Base-by-base conservation (phyloP, 192 early-diverging fungal genomes). In the Coemansia sp. region DNA sequence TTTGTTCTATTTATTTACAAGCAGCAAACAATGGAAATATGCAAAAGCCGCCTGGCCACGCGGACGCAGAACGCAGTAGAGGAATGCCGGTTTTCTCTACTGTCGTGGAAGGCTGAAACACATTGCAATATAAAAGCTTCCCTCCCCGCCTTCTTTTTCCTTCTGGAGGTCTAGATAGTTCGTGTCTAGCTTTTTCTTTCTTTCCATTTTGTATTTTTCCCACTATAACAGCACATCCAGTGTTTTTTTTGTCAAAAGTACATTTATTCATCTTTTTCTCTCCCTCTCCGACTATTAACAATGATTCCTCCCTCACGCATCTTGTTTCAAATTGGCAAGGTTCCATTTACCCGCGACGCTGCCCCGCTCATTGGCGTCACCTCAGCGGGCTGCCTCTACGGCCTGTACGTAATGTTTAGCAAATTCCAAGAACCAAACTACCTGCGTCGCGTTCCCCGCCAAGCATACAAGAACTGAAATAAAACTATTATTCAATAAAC, bases 361-460 rank as follows among this genome's bases (percentile, higher is more conserved):
- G 73, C 59, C 2, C 70, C 72, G 25, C 70, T 81, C 21, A 59
- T 81, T 10, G 70, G 70, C 33, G 73, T 81, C 15, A 81, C 78
- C 7, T 57, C 56, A 0, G 78, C 70, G n/a, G 78, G 78, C 10
- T 81, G 78, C 48, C 61, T 62, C n/a, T 81, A 82, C 43, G 80
- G 80, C 7, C 26, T 72, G 15, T 77, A 77, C 58, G 74, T 77
- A 21, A 66, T 73, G 70, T 52, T 63, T 28, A 82, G 74, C 73
- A 77, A 77, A 56, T 77, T 82, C 75, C 70, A 73, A 26, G 80
- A 82, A 61, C 80, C 80, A 18, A 71, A 67, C 7, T 82, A 82
- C 63, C 42, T 82, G 63, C 80, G 80, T 18, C 62, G 74, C 8
- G 16, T 40, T 15, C 80, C 80, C 0, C 63, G 66, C 10, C 60